Percentiles rank a stretch among this genome's conserved stretches.
Conservation (phyloP, 768 basidiomycete genomes). For the Kwoniella europaea region DNA sequence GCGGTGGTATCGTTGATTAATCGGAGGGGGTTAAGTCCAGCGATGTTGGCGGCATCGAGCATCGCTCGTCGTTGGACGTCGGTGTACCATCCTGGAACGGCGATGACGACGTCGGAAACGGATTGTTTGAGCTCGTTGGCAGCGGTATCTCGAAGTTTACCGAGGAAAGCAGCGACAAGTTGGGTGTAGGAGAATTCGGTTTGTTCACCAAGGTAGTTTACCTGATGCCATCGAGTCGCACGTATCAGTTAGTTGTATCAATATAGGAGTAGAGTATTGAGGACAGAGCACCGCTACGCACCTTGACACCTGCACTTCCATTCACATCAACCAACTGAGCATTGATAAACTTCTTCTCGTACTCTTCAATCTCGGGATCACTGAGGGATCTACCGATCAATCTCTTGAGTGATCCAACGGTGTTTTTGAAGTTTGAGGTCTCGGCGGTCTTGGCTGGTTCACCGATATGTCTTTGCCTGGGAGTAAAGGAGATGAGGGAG, state of each 20-base stretch:
- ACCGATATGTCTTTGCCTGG: slow-evolving; percentile 86
- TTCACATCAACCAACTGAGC: slow-evolving; percentile 81
- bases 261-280: background rate
- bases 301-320: slow-evolving; percentile 84
- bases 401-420: slow-evolving; percentile 88
- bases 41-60: slow-evolving; percentile 86
- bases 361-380: slow-evolving; percentile 76
- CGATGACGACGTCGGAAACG: slow-evolving; percentile 91
- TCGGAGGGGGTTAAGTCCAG: slow-evolving; percentile 85
- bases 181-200: slow-evolving; percentile 84
- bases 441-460: slow-evolving; percentile 97
- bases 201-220: slow-evolving; percentile 83
- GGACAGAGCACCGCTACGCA: slow-evolving; percentile 59
- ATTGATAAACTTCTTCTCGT: slow-evolving; percentile 91
- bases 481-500: slow-evolving; percentile 91
- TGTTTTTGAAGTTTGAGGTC: slow-evolving; percentile 97
- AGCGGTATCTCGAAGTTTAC: slow-evolving; percentile 86
- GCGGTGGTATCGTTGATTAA: slow-evolving; percentile 98
- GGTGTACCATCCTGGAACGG: slow-evolving; percentile 96
- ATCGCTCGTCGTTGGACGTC: slow-evolving; percentile 89
- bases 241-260: background rate
- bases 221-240: slow-evolving; percentile 61
- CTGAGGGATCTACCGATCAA: slow-evolving; percentile 78
- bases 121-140: slow-evolving; percentile 79
- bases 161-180: slow-evolving; percentile 86